A percentile compares a stretch with the other conserved stretches of the same genome.
Evolutionary conservation across 2,329 filamentous ascomycete genomes (phyloP).

Genomic region (Hawksworthiomyces lignivorus): DNA sequence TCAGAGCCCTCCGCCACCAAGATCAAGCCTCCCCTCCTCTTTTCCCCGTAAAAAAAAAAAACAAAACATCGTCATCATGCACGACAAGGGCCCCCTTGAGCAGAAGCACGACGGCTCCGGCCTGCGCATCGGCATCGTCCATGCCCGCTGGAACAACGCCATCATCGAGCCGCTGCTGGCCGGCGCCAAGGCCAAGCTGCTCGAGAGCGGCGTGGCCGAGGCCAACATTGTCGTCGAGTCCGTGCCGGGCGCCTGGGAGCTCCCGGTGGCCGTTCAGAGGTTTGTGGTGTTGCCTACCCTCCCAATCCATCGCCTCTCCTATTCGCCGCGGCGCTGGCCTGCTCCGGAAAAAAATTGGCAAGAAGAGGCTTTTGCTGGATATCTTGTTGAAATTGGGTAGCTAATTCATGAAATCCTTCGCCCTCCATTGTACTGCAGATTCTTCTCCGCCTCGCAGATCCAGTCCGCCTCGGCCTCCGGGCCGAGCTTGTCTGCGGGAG

Average conservation of each 20-base stretch:
- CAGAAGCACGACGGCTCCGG: constrained; percentile 58
- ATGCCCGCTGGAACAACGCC: constrained; percentile 87
- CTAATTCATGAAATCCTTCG: too few species aligned
- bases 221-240: constrained; percentile 84
- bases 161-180: constrained; percentile 81
- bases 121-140: constrained; percentile 88
- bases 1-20: too few species aligned
- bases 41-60: background rate
- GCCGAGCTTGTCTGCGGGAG: constrained; percentile 59
- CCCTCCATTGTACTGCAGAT: constrained; percentile 37
- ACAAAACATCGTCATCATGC: constrained; percentile 30
- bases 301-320: constrained; percentile 2
- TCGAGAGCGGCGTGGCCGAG: constrained; percentile 71
- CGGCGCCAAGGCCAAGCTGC: constrained; percentile 71
- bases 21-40: background rate
- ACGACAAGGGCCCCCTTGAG: constrained; percentile 48
- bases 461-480: constrained; percentile 60
- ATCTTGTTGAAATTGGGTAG: too few species aligned
- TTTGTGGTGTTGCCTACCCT: constrained; percentile 32
- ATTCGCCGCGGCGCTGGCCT: too few species aligned
- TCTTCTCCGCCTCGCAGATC: constrained; percentile 80
- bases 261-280: constrained; percentile 85
- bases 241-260: constrained; percentile 90
- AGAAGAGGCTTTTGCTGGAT: too few species aligned
- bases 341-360: too few species aligned